phyloP scores from a whole-genome alignment of 805 yeast species.

The Groenewaldozyma tartarivorans region DNA sequence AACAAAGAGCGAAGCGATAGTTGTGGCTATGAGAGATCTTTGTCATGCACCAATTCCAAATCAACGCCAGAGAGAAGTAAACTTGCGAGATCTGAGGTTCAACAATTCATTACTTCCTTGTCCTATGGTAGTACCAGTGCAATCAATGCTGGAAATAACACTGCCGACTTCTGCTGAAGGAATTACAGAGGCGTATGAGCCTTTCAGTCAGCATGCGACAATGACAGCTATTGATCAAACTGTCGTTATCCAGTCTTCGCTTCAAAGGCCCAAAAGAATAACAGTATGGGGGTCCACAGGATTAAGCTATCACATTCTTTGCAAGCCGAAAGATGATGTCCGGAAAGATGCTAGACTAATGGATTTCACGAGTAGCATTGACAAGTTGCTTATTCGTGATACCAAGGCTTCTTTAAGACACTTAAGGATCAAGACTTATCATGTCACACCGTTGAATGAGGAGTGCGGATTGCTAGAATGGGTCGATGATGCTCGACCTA shows the following conservation, averaged over 20 bases:
- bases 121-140: constrained; percentile 63
- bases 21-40: constrained; percentile 16
- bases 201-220: constrained; percentile 31
- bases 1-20: not conserved
- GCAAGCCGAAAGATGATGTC: constrained; percentile 84
- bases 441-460: constrained; percentile 81
- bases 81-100: constrained; percentile 26
- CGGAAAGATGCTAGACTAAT: constrained; percentile 90
- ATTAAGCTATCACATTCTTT: constrained; percentile 57
- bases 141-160: constrained; percentile 56
- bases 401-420: constrained; percentile 66
- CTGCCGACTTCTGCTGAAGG: constrained; percentile 45
- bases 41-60: constrained; percentile 14
- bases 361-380: constrained; percentile 84
- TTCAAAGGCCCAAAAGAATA: constrained; percentile 80
- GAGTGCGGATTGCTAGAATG: constrained; percentile 86
- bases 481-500: constrained; percentile 67
- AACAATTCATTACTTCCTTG: constrained; percentile 35
- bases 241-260: constrained; percentile 65
- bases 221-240: constrained; percentile 37
- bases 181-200: constrained; percentile 36
- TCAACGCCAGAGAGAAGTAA: constrained; percentile 4
- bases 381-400: constrained; percentile 56
- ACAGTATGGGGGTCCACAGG: constrained; percentile 74
- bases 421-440: constrained; percentile 66